A percentile compares a stretch with the other conserved stretches of the same genome.
phyloP scores from a whole-genome alignment of 768 basidiomycete species.

The Suillus occidentalis region DNA sequence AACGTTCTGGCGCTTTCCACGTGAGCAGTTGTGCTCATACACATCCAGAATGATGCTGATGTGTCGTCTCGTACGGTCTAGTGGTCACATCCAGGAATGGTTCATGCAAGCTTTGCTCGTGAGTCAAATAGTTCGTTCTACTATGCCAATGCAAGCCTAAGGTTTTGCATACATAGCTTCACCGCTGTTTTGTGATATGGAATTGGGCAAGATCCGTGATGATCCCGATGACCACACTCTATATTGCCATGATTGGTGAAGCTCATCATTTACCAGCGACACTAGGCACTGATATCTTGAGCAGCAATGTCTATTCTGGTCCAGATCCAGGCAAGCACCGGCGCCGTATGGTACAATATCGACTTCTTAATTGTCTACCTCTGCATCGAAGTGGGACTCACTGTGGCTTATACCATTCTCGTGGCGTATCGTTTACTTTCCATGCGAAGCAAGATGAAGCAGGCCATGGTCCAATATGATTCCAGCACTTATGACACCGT shows the following conservation, averaged over 20 bases:
- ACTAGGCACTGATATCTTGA: neutral
- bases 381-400: slow-evolving; percentile 29
- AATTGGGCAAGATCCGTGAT: slow-evolving; percentile 14
- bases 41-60: neutral
- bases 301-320: slow-evolving; percentile 20
- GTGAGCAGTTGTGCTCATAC: slow-evolving; percentile 12
- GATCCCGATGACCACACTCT: slow-evolving; percentile 17
- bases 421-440: slow-evolving; percentile 30
- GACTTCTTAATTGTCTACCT: slow-evolving; percentile 29
- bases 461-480: slow-evolving; percentile 16
- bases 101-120: slow-evolving; percentile 27
- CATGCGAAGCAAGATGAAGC: slow-evolving; percentile 18
- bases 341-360: slow-evolving; percentile 22
- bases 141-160: neutral
- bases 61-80: slow-evolving; percentile 1
- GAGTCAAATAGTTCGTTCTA: neutral
- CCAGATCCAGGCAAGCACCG: slow-evolving; percentile 15
- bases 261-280: neutral
- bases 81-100: slow-evolving; percentile 33
- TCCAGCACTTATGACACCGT: slow-evolving; percentile 26
- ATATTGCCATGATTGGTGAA: slow-evolving; percentile 18
- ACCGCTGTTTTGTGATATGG: slow-evolving; percentile 20
- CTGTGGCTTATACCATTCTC: slow-evolving; percentile 32
- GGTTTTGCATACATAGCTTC: neutral
- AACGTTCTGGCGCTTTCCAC: slow-evolving; percentile 21